These are phyloP conservation scores for Salix purpurea DNA, from an alignment of 345 rosid species.

Conservation along the genomic window DNA sequence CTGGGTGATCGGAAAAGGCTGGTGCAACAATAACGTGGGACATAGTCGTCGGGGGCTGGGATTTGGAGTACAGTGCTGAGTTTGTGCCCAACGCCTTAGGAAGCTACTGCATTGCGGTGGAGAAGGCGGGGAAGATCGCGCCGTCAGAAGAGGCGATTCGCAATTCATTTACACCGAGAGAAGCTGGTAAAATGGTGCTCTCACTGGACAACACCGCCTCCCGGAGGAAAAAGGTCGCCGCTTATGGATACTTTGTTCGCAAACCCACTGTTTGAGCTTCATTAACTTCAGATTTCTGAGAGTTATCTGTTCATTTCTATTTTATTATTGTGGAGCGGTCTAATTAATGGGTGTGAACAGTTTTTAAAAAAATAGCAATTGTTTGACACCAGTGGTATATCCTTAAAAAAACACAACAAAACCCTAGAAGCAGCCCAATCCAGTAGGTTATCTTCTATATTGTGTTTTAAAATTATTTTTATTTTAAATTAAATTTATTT, in stretches of 20 bases:
- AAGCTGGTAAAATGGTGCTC: slow-evolving; percentile 81
- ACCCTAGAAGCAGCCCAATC: too few species aligned
- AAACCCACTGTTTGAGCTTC: slow-evolving; percentile 39
- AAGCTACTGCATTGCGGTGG: slow-evolving; percentile 79
- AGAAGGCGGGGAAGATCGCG: slow-evolving; percentile 57
- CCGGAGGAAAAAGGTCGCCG: slow-evolving; percentile 79
- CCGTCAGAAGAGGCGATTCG: slow-evolving; percentile 66
- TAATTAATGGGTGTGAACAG: slow-evolving; percentile 13
- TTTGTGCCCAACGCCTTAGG: slow-evolving; percentile 75
- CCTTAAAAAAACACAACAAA: too few species aligned
- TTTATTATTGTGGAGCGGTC: neutral
- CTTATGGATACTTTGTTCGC: slow-evolving; percentile 81
- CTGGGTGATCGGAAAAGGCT: slow-evolving; percentile 29
- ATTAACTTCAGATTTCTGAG: neutral
- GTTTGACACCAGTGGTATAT: too few species aligned
- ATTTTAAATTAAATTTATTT: too few species aligned
- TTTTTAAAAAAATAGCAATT: too few species aligned
- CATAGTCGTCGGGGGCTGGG: slow-evolving; percentile 97
- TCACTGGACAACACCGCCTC: slow-evolving; percentile 85
- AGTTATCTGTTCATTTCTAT: neutral
- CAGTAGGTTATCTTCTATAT: too few species aligned
- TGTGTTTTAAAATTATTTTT: too few species aligned
- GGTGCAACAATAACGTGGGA: slow-evolving; percentile 95
- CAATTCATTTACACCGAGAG: slow-evolving; percentile 66
- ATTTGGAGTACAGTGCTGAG: slow-evolving; percentile 91